Evolutionary conservation across 2,329 filamentous ascomycete genomes (phyloP).

Genomic region (Aspergillus sp.): DNA sequence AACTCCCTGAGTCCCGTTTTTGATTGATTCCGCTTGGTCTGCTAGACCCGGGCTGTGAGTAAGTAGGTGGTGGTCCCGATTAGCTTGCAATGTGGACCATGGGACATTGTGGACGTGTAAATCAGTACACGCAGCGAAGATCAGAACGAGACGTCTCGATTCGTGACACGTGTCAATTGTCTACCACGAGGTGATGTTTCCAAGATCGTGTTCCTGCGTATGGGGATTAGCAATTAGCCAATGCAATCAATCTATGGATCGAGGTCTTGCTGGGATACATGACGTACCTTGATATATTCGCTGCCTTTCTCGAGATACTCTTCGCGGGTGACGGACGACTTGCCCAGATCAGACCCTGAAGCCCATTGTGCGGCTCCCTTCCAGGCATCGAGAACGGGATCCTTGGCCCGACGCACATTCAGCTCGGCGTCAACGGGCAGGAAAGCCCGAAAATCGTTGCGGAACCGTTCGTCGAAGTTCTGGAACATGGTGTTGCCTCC

Average conservation of each 20-base stretch:
- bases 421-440: constrained; percentile 69
- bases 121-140: background rate
- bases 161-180: background rate
- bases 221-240: constrained; percentile 8
- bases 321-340: constrained; percentile 69
- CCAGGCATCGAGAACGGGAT: constrained; percentile 88
- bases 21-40: background rate
- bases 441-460: constrained; percentile 68
- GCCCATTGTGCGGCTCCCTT: constrained; percentile 88
- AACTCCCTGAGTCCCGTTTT: background rate
- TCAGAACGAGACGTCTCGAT: background rate
- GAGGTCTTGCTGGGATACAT: background rate
- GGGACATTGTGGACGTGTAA: background rate
- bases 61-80: background rate
- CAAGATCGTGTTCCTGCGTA: constrained; percentile 38
- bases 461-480: constrained; percentile 80
- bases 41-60: background rate
- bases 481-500: constrained; percentile 88
- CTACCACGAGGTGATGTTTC: constrained; percentile 35
- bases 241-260: background rate
- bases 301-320: constrained; percentile 91
- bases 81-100: background rate
- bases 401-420: constrained; percentile 68
- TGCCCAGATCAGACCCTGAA: constrained; percentile 55
- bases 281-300: constrained; percentile 80